Evolutionary conservation across 208 protist genomes (phyloP).

Genomic region (Leishmania aethiopica): DNA sequence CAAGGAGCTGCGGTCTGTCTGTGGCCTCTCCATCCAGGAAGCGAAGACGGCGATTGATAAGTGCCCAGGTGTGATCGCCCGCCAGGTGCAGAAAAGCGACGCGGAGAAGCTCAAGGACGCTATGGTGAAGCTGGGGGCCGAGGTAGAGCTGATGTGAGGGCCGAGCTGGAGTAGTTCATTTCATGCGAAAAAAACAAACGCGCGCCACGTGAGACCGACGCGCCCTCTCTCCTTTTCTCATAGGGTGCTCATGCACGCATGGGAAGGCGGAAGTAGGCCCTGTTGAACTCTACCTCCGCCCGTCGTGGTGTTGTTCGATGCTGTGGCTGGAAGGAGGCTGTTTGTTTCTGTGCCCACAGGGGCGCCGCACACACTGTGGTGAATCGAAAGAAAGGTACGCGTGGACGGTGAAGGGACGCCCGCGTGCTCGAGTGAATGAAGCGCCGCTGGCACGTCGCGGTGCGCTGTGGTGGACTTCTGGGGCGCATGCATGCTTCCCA

Average conservation of each 20-base stretch:
- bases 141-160: constrained; percentile 71
- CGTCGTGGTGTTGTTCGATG: background rate
- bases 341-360: background rate
- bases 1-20: constrained; percentile 79
- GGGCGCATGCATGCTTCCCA: background rate
- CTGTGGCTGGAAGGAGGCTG: background rate
- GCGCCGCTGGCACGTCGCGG: background rate
- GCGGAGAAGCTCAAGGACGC: constrained; percentile 78
- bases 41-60: constrained; percentile 85
- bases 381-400: background rate
- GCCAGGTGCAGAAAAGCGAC: constrained; percentile 66
- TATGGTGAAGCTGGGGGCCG: constrained; percentile 69
- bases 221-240: background rate
- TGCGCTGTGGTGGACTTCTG: background rate
- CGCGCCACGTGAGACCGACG: background rate
- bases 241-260: background rate
- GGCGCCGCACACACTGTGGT: background rate
- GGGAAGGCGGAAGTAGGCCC: background rate
- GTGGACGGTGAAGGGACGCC: background rate
- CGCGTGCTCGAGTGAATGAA: background rate
- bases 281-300: background rate
- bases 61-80: constrained; percentile 72
- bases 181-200: background rate
- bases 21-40: constrained; percentile 64
- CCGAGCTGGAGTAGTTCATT: background rate